phyloP scores from a whole-genome alignment of 768 basidiomycete genomes.

The Multifurca ochricompacta region DNA sequence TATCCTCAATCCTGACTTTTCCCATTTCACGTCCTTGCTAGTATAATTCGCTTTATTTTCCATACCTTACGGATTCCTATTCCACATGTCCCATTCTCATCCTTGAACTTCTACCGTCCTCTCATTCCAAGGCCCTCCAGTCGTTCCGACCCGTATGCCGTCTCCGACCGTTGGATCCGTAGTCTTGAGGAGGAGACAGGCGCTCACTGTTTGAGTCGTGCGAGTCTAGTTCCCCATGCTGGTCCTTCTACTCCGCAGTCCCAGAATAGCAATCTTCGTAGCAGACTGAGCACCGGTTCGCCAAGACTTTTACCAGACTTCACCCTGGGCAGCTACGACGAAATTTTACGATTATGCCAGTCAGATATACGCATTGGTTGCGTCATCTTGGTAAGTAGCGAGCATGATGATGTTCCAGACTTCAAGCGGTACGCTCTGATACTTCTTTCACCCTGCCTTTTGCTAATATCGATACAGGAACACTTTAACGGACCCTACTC shows the following conservation, averaged over 20 bases:
- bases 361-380: slow-evolving; percentile 68
- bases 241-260: slow-evolving; percentile 39
- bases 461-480: slow-evolving; percentile 34
- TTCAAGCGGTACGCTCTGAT: slow-evolving; percentile 64
- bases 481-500: slow-evolving; percentile 65
- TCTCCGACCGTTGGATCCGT: slow-evolving; percentile 68
- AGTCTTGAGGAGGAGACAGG: slow-evolving; percentile 83
- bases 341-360: slow-evolving; percentile 62
- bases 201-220: slow-evolving; percentile 49
- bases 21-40: slow-evolving; percentile 53
- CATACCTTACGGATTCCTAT: slow-evolving; percentile 60
- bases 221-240: slow-evolving; percentile 28
- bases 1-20: slow-evolving; percentile 41
- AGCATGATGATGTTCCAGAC: slow-evolving; percentile 82
- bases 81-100: slow-evolving; percentile 41
- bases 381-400: slow-evolving; percentile 75
- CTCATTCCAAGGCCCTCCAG: slow-evolving; percentile 26
- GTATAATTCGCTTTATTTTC: slow-evolving; percentile 58
- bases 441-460: not conserved
- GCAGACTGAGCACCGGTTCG: slow-evolving; percentile 25
- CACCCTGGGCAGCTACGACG: slow-evolving; percentile 72
- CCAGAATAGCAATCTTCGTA: slow-evolving; percentile 27
- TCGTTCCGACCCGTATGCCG: slow-evolving; percentile 39
- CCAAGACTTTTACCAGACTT: slow-evolving; percentile 72
- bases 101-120: slow-evolving; percentile 40